phyloP scores from a whole-genome alignment of 495 filamentous ascomycete genomes.

The Neurospora sp. region DNA sequence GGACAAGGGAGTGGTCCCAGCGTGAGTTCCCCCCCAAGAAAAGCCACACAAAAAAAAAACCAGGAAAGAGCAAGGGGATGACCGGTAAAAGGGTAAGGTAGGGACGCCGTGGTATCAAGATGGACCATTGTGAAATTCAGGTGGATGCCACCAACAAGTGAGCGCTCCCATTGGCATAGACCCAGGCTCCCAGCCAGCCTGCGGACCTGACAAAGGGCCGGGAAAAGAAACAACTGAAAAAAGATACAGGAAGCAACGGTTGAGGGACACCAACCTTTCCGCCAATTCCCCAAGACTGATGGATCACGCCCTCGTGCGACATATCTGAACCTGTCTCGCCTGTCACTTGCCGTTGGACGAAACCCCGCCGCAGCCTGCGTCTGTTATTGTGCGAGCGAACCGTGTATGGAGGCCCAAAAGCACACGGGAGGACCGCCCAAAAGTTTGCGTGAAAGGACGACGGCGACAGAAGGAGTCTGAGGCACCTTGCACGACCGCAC shows the following conservation, averaged over 20 bases:
- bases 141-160: not conserved
- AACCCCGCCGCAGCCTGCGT: constrained; percentile 3
- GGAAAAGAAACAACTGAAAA: not conserved
- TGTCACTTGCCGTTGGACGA: constrained; percentile 22
- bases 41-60: not conserved
- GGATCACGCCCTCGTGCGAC: constrained; percentile 3
- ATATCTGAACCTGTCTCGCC: constrained; percentile 7
- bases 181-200: not conserved
- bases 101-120: not conserved
- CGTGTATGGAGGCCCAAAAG: not conserved
- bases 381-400: not conserved
- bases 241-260: not conserved
- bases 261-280: not conserved
- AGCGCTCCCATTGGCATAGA: not conserved
- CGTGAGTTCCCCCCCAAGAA: not conserved
- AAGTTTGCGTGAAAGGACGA: not conserved
- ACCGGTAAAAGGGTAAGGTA: not conserved
- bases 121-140: not conserved
- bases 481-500: not conserved
- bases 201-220: not conserved
- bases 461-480: not conserved
- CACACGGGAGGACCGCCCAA: not conserved
- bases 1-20: not conserved
- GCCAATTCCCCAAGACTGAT: constrained; percentile 12
- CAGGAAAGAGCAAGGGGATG: not conserved